Evolutionary conservation across 2,329 filamentous ascomycete genomes (phyloP).

Genomic region (Ceratocystiopsis minuta): DNA sequence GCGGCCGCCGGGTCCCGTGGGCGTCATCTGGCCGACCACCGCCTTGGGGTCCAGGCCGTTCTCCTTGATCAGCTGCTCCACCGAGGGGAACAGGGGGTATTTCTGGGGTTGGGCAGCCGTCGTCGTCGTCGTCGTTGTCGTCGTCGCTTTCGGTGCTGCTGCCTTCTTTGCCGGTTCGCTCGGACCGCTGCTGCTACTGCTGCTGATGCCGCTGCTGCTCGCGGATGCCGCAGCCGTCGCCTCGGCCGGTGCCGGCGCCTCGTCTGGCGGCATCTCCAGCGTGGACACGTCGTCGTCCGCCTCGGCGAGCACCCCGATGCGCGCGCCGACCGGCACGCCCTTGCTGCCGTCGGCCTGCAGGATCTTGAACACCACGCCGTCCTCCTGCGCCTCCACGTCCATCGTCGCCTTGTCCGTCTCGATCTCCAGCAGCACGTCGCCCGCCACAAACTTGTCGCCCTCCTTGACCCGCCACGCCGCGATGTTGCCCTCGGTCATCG

Average conservation of each 20-base stretch:
- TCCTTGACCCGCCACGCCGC: slow-evolving; percentile 73
- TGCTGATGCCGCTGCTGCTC: not conserved
- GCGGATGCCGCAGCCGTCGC: slow-evolving; percentile 1
- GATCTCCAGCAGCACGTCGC: slow-evolving; percentile 78
- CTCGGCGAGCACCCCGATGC: slow-evolving; percentile 74
- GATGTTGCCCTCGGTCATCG: slow-evolving; percentile 89
- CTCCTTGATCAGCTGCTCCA: slow-evolving; percentile 62
- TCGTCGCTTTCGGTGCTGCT: not conserved
- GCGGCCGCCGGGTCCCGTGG: slow-evolving; percentile 73
- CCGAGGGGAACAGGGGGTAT: slow-evolving; percentile 66
- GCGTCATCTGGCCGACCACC: slow-evolving; percentile 64
- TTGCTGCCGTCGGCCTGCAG: slow-evolving; percentile 56
- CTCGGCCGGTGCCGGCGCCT: slow-evolving; percentile 16
- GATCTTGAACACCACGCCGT: slow-evolving; percentile 74
- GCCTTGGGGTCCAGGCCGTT: slow-evolving; percentile 53
- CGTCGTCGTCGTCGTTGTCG: slow-evolving; percentile 21
- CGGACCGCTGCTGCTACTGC: not conserved
- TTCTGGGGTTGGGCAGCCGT: slow-evolving; percentile 41
- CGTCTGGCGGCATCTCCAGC: slow-evolving; percentile 59
- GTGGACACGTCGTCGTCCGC: slow-evolving; percentile 58
- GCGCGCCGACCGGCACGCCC: slow-evolving; percentile 55
- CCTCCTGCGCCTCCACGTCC: slow-evolving; percentile 87
- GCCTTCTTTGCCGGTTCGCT: not conserved
- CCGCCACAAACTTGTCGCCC: slow-evolving; percentile 63
- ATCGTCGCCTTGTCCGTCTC: slow-evolving; percentile 90